phyloP scores from a whole-genome alignment of 2,329 filamentous ascomycete species.

The Stylonectria norvegica region DNA sequence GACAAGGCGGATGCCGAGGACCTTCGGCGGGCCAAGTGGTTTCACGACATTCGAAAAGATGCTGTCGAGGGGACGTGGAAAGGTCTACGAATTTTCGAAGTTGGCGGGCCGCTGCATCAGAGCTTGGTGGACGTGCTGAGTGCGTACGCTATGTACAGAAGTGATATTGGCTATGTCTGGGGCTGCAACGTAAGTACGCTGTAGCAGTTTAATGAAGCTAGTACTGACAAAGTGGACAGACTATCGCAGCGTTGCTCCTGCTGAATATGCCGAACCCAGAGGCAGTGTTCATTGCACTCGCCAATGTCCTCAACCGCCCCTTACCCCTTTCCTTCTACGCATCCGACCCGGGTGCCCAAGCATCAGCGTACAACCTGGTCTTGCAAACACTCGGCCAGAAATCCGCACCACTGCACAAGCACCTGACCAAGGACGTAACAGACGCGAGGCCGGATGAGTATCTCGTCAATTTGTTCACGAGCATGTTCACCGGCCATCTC shows the following conservation, averaged over 20 bases:
- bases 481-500: constrained; percentile 61
- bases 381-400: constrained; percentile 65
- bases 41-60: constrained; percentile 62
- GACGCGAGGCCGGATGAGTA: constrained; percentile 50
- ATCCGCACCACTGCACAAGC: constrained; percentile 59
- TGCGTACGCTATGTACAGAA: constrained; percentile 78
- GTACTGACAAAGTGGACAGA: constrained; percentile 40
- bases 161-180: constrained; percentile 73
- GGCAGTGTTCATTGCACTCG: constrained; percentile 66
- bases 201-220: constrained; percentile 5
- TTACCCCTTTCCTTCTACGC: constrained; percentile 73
- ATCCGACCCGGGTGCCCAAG: constrained; percentile 64
- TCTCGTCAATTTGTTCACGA: constrained; percentile 58
- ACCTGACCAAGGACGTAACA: constrained; percentile 53
- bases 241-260: constrained; percentile 69
- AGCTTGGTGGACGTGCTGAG: constrained; percentile 68
- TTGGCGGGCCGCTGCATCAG: constrained; percentile 62
- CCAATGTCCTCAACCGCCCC: constrained; percentile 74
- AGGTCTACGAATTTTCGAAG: constrained; percentile 70
- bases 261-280: constrained; percentile 64
- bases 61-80: constrained; percentile 63
- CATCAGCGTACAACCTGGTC: constrained; percentile 65
- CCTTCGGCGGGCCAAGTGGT: constrained; percentile 55
- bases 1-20: constrained; percentile 54
- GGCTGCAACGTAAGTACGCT: constrained; percentile 66